These are phyloP conservation scores for Calocybe gangraenosa DNA, from an alignment of 768 basidiomycete species.

Conservation along the genomic window DNA sequence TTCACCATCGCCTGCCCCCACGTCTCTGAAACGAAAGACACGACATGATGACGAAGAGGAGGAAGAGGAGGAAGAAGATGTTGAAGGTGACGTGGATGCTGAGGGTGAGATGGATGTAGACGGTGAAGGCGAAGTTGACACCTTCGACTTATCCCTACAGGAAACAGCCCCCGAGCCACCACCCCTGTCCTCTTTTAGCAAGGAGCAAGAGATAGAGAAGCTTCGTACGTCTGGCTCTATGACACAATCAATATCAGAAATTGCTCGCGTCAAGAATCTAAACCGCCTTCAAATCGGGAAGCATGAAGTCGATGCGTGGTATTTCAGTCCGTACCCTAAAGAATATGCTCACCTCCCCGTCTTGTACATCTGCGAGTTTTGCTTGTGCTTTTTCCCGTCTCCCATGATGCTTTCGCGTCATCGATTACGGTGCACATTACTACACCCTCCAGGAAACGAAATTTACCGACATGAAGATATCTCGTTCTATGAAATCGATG, in stretches of 20 bases:
- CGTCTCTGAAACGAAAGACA: conserved; percentile 63
- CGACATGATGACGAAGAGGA: conserved; percentile 67
- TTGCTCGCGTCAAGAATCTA: conserved; percentile 97
- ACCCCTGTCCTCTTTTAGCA: conserved; percentile 72
- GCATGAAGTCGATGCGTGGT: conserved; percentile 99
- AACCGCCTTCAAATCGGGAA: conserved; percentile 94
- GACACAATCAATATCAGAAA: conserved; percentile 98
- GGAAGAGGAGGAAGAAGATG: conserved; percentile 55
- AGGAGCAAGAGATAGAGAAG: conserved; percentile 98
- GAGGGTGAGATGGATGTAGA: conserved; percentile 75
- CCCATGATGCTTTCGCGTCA: conserved; percentile 90
- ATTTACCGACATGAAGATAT: conserved; percentile 98
- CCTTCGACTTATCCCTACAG: conserved; percentile 58
- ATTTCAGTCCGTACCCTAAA: conserved; percentile 98
- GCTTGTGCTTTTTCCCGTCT: conserved; percentile 89
- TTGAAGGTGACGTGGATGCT: conserved; percentile 49
- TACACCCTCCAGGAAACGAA: conserved; percentile 98
- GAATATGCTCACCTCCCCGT: conserved; percentile 96
- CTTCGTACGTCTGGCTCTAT: conserved; percentile 96
- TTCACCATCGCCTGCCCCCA: conserved; percentile 54
- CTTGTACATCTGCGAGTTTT: conserved; percentile 98
- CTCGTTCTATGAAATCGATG: conserved; percentile 98
- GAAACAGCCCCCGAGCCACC: conserved; percentile 48
- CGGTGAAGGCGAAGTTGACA: conserved; percentile 70
- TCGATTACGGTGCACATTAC: conserved; percentile 82